Percentiles rank a stretch among this genome's conserved stretches.
These are phyloP conservation scores for Lecanosticta acicola DNA, from an alignment of 2,329 filamentous ascomycete genomes.

Conservation along the genomic window DNA sequence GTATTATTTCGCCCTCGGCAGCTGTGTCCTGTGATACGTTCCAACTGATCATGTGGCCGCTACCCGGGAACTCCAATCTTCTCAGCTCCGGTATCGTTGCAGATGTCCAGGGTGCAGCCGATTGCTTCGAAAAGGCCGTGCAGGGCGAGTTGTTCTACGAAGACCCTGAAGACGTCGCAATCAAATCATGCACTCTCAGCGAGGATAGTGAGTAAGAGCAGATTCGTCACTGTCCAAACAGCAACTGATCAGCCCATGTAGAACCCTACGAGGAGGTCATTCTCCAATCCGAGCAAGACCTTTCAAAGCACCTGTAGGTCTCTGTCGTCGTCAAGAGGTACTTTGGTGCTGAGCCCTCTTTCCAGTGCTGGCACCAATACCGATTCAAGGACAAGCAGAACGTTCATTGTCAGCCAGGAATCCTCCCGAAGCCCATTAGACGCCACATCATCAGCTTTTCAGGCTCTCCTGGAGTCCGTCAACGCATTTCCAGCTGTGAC, in stretches of 20 bases:
- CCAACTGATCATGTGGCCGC: neutral
- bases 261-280: too few relatives aligned
- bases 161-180: neutral
- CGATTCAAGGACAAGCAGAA: neutral
- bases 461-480: conserved; percentile 3
- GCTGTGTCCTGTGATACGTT: too few relatives aligned
- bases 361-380: too few relatives aligned
- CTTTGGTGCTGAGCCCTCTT: too few relatives aligned
- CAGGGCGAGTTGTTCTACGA: neutral
- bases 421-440: conserved; percentile 4
- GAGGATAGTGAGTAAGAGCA: neutral
- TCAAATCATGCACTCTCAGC: neutral
- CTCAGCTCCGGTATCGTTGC: neutral
- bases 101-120: neutral
- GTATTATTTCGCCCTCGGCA: too few relatives aligned
- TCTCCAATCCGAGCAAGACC: neutral
- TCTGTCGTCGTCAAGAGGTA: too few relatives aligned
- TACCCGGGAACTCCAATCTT: neutral
- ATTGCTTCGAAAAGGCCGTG: neutral
- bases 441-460: conserved; percentile 1
- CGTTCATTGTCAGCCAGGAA: conserved; percentile 5
- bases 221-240: too few relatives aligned
- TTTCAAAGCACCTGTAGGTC: neutral
- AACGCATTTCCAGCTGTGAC: conserved; percentile 4
- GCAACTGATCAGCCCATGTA: too few relatives aligned